Percentiles rank a stretch among this genome's conserved stretches.
These are phyloP conservation scores for Claviceps cyperi DNA, from an alignment of 2,329 filamentous ascomycete genomes.

Conservation along the genomic window DNA sequence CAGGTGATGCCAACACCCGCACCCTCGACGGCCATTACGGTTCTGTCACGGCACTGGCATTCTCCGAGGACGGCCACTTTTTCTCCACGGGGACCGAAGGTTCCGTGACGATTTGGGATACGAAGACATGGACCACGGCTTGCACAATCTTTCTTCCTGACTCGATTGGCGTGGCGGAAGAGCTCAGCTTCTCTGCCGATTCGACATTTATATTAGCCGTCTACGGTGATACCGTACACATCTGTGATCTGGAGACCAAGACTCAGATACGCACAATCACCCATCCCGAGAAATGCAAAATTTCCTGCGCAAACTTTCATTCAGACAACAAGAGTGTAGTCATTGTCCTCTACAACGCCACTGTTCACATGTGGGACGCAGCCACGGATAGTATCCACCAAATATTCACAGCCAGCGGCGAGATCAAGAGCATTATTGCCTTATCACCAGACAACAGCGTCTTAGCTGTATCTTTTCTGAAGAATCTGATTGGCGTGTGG, in stretches of 20 bases:
- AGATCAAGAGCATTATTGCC: slow-evolving; percentile 7
- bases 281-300: slow-evolving; percentile 4
- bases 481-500: slow-evolving; percentile 7
- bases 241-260: slow-evolving; percentile 6
- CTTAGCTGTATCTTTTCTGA: slow-evolving; percentile 6
- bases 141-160: slow-evolving; percentile 7
- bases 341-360: slow-evolving; percentile 6
- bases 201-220: slow-evolving; percentile 6
- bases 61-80: slow-evolving; percentile 6
- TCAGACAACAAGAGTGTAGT: slow-evolving; percentile 5
- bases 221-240: slow-evolving; percentile 5
- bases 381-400: slow-evolving; percentile 2
- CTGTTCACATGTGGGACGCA: slow-evolving; percentile 5
- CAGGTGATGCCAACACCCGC: slow-evolving; percentile 4
- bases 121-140: not conserved
- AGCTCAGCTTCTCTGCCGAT: slow-evolving; percentile 7
- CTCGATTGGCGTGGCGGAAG: slow-evolving; percentile 5
- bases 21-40: slow-evolving; percentile 7
- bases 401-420: slow-evolving; percentile 6
- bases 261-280: not conserved
- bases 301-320: slow-evolving; percentile 7
- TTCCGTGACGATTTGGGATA: slow-evolving; percentile 5
- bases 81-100: slow-evolving; percentile 6
- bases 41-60: slow-evolving; percentile 5
- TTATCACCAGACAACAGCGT: slow-evolving; percentile 6